phyloP scores from a whole-genome alignment of 805 yeast species.

The Saccharomycopsis synnaedendra region DNA sequence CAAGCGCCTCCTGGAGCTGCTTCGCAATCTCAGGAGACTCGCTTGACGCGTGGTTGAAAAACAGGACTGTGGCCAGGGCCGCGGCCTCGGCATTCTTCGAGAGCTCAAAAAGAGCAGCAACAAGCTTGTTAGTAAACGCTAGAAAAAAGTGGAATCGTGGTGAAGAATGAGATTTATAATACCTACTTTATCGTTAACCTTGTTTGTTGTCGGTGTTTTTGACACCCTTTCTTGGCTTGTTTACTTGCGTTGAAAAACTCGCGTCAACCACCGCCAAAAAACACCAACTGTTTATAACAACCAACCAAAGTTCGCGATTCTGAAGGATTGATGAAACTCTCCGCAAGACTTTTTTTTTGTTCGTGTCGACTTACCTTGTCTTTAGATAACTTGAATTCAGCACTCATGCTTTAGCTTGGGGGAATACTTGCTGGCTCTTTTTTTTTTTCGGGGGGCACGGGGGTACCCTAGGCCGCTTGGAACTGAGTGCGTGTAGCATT shows the following conservation, averaged over 20 bases:
- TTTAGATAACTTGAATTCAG: no score
- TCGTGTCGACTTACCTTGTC: no score
- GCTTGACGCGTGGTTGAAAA: conserved; percentile 43
- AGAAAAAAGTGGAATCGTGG: background rate
- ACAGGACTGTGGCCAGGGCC: conserved; percentile 67
- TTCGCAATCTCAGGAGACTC: conserved; percentile 36
- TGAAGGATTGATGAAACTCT: no score
- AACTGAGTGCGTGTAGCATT: no score
- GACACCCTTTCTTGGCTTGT: background rate
- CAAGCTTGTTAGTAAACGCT: conserved; percentile 31
- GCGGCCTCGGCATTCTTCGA: conserved; percentile 83
- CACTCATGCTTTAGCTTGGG: no score
- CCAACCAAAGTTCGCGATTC: no score
- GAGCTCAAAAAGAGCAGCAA: conserved; percentile 70
- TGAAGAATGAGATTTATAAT: background rate
- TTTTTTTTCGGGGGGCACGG: no score
- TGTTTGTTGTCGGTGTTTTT: background rate
- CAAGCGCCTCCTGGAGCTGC: conserved; percentile 26
- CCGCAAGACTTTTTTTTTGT: no score
- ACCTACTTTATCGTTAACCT: background rate
- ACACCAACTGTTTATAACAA: no score
- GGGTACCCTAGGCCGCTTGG: no score
- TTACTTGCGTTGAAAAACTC: background rate
- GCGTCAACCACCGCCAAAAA: background rate
- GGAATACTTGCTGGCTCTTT: no score